Evolutionary conservation across 345 rosid species (phyloP).

Genomic region (Chamaenerion angustifolium): DNA sequence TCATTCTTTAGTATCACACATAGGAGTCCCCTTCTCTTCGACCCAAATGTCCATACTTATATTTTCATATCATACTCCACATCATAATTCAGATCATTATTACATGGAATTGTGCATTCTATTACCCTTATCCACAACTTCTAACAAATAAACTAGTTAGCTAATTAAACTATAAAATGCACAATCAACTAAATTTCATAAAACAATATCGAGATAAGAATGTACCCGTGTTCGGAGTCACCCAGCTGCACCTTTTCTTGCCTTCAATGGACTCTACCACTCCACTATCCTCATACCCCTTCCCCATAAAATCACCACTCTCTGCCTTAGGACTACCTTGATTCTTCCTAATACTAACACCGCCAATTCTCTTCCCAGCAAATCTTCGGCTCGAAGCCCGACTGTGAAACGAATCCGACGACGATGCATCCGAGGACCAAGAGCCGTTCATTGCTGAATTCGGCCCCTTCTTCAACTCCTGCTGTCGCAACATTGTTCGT

Average conservation of each 20-base stretch:
- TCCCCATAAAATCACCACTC: slow-evolving; percentile 16
- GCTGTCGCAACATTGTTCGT: slow-evolving; percentile 25
- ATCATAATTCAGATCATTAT: too few species aligned
- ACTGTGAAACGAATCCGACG: slow-evolving; percentile 60
- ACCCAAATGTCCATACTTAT: too few species aligned
- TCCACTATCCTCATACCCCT: slow-evolving; percentile 10
- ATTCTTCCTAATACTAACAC: slow-evolving; percentile 24
- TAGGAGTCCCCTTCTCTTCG: too few species aligned
- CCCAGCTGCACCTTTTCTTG: slow-evolving; percentile 66
- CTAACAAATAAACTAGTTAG: too few species aligned
- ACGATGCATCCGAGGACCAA: slow-evolving; percentile 72
- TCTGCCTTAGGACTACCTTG: slow-evolving; percentile 19
- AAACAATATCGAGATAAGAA: neutral
- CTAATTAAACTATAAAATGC: too few species aligned
- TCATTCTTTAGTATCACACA: too few species aligned
- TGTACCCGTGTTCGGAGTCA: slow-evolving; percentile 63
- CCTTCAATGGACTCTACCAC: slow-evolving; percentile 14
- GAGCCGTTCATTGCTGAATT: slow-evolving; percentile 45
- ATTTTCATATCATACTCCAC: too few species aligned
- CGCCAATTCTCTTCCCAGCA: slow-evolving; percentile 12
- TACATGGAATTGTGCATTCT: too few species aligned
- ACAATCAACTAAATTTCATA: neutral
- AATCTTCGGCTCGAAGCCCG: slow-evolving; percentile 39
- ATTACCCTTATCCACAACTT: too few species aligned
- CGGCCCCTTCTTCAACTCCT: slow-evolving; percentile 9